Conservation (phyloP, 306 rosid genomes). For the Dalbergia cochinchinensis region DNA sequence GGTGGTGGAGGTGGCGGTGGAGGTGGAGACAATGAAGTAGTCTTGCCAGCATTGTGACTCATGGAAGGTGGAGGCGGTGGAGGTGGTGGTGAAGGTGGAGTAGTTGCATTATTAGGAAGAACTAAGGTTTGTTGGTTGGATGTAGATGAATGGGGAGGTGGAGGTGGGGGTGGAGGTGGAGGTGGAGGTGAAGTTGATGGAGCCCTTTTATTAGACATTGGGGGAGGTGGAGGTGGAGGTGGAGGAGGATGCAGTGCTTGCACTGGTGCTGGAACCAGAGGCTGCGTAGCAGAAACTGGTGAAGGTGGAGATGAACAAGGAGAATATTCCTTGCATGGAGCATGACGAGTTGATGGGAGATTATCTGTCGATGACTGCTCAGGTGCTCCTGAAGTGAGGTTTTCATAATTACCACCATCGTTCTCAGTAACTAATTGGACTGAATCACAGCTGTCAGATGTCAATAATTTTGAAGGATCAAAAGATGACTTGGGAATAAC, state of each 20-base stretch:
- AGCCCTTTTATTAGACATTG: too few relatives aligned
- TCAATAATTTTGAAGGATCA: constrained; percentile 59
- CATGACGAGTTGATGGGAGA: constrained; percentile 46
- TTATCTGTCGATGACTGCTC: constrained; percentile 49
- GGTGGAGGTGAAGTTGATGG: too few relatives aligned
- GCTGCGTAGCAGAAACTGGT: constrained; percentile 14
- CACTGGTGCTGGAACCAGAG: constrained; percentile 20
- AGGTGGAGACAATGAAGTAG: constrained; percentile 39
- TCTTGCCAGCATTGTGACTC: constrained; percentile 2
- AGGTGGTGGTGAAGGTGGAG: constrained; percentile 47
- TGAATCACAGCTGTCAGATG: constrained; percentile 57
- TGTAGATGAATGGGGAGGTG: background rate
- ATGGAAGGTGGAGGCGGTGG: constrained; percentile 42
- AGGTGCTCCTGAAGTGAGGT: constrained; percentile 51
- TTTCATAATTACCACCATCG: constrained; percentile 49
- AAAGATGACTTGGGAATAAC: constrained; percentile 60
- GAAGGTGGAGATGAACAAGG: constrained; percentile 54
- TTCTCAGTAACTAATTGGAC: constrained; percentile 55
- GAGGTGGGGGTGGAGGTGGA: constrained; percentile 52
- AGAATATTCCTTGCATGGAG: constrained; percentile 48
- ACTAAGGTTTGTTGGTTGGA: too few relatives aligned
- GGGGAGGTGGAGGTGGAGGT: constrained; percentile 48
- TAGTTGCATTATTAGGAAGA: background rate
- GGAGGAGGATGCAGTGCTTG: constrained; percentile 37
- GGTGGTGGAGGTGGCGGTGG: constrained; percentile 43